Evolutionary conservation across 108 stramenopile species (phyloP).

Genomic region (Skeletonema potamos): DNA sequence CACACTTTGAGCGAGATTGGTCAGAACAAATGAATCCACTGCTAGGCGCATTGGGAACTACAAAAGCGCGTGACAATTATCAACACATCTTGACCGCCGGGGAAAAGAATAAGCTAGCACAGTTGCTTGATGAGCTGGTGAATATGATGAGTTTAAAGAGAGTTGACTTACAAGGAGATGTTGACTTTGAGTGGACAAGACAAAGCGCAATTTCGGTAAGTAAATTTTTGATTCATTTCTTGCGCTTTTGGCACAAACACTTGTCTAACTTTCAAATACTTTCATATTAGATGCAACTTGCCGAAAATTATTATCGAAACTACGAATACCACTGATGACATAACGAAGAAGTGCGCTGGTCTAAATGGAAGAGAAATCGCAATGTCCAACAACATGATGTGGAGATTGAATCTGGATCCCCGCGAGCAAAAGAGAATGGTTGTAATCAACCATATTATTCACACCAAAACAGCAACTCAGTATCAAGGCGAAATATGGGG

Average conservation of each 20-base stretch:
- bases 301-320: slow-evolving; percentile 21
- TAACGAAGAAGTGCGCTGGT: not conserved
- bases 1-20: slow-evolving; percentile 3
- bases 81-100: not conserved
- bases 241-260: not conserved
- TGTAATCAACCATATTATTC: slow-evolving; percentile 8
- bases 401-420: slow-evolving; percentile 5
- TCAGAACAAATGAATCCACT: slow-evolving; percentile 3
- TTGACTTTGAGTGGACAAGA: slow-evolving; percentile 14
- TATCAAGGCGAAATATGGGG: slow-evolving; percentile 14
- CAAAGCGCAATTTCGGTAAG: slow-evolving; percentile 14
- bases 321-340: slow-evolving; percentile 2
- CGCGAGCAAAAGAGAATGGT: not conserved
- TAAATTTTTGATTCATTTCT: not conserved
- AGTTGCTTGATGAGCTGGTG: slow-evolving; percentile 8
- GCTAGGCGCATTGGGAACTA: not conserved
- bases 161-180: not conserved
- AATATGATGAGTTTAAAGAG: not conserved
- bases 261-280: not conserved
- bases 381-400: not conserved
- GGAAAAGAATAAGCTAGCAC: not conserved
- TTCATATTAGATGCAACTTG: slow-evolving; percentile 19
- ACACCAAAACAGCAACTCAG: slow-evolving; percentile 23
- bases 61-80: slow-evolving; percentile 9
- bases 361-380: slow-evolving; percentile 14